phyloP scores from a whole-genome alignment of 2,329 filamentous ascomycete species.

The Epichloe amarillans region DNA sequence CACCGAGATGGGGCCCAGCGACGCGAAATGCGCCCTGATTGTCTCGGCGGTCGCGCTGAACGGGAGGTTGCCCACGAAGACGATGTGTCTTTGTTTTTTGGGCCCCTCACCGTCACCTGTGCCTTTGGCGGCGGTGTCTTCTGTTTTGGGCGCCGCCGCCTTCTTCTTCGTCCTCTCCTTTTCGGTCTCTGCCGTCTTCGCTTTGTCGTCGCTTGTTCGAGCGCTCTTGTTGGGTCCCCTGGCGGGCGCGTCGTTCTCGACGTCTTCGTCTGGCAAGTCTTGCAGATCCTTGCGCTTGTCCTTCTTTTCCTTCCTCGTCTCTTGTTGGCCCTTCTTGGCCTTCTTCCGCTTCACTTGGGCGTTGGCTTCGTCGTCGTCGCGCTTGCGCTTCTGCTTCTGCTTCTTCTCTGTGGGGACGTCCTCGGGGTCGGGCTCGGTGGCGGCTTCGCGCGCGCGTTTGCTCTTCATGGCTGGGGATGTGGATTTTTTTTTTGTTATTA shows the following conservation, averaged over 20 bases:
- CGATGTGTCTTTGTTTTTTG: constrained; percentile 20
- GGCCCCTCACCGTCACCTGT: too few species aligned
- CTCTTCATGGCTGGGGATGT: constrained; percentile 19
- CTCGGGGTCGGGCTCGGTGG: constrained; percentile 15
- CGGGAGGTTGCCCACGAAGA: constrained; percentile 62
- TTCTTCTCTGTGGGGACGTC: constrained; percentile 16
- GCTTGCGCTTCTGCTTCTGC: constrained; percentile 20
- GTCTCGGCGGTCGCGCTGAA: constrained; percentile 62
- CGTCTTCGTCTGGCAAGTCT: constrained; percentile 22
- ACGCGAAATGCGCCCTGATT: constrained; percentile 63
- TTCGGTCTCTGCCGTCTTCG: too few species aligned
- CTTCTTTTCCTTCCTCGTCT: constrained; percentile 27
- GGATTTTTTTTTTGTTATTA: too few species aligned
- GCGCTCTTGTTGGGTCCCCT: constrained; percentile 11
- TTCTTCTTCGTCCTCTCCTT: constrained; percentile 9
- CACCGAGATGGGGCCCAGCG: constrained; percentile 36
- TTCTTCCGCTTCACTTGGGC: constrained; percentile 16
- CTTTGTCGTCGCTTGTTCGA: too few species aligned
- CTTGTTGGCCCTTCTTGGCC: constrained; percentile 17
- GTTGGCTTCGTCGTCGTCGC: constrained; percentile 12
- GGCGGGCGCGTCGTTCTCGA: constrained; percentile 1
- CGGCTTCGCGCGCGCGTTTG: constrained; percentile 25
- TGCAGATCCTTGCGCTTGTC: constrained; percentile 26
- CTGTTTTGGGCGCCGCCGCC: too few species aligned
- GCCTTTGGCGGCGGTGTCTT: too few species aligned